A percentile compares a stretch with the other conserved stretches of the same genome.
Conservation (phyloP, 331 rosid genomes). For the Malus hybrid region DNA sequence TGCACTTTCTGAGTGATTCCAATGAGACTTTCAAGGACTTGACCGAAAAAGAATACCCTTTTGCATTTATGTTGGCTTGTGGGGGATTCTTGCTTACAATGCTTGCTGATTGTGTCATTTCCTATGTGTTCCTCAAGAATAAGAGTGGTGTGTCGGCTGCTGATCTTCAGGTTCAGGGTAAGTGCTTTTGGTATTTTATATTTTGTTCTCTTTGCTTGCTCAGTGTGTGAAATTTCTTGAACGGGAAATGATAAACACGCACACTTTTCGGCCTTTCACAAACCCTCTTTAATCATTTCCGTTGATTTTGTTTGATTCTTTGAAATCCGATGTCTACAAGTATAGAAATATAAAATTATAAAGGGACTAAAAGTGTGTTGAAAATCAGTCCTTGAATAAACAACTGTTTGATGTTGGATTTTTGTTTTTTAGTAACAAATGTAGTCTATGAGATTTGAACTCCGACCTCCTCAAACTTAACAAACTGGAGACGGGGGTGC, state of each 20-base stretch:
- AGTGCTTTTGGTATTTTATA: not conserved
- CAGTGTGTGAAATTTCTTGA: not conserved
- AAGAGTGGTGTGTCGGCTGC: not conserved
- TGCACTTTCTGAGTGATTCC: slow-evolving; percentile 84
- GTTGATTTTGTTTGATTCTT: too few species aligned
- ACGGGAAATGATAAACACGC: too few species aligned
- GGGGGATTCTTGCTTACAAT: slow-evolving; percentile 59
- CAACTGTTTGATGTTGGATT: not conserved
- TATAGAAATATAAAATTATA: too few species aligned
- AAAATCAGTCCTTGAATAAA: not conserved
- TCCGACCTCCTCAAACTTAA: not conserved
- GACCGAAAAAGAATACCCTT: slow-evolving; percentile 55
- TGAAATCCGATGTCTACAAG: too few species aligned
- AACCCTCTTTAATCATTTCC: too few species aligned
- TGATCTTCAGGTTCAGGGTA: slow-evolving; percentile 49
- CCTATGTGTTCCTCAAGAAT: slow-evolving; percentile 26
- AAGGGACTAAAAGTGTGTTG: too few species aligned
- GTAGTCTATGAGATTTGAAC: not conserved
- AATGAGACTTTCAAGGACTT: slow-evolving; percentile 54
- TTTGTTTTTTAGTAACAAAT: not conserved
- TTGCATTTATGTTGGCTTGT: slow-evolving; percentile 79
- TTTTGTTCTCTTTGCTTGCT: not conserved
- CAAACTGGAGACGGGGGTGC: not conserved
- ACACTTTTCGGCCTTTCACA: too few species aligned
- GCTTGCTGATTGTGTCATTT: slow-evolving; percentile 56